These are phyloP conservation scores for Rhododendron kiyosumense DNA, from an alignment of 148 eudicot genomes.

Conservation along the genomic window DNA sequence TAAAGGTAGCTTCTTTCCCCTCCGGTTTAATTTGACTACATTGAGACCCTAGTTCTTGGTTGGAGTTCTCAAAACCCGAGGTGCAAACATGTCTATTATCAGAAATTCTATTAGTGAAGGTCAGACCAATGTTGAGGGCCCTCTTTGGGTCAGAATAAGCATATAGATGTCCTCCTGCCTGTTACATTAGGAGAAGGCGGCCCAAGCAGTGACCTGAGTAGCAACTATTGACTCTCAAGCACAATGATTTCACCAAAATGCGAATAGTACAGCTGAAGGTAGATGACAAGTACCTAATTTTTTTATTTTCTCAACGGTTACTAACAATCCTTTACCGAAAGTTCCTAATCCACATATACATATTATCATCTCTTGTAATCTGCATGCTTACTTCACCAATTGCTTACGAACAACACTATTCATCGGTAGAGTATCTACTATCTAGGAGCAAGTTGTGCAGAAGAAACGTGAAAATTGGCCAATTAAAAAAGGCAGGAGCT, in stretches of 20 bases:
- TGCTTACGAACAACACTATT: background rate
- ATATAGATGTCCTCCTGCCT: background rate
- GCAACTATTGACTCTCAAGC: background rate
- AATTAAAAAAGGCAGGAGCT: background rate
- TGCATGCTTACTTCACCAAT: background rate
- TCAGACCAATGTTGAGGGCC: background rate
- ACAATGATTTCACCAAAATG: background rate
- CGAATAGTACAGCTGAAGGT: background rate
- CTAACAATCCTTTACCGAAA: background rate
- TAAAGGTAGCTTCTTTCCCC: background rate
- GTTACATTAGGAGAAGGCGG: background rate
- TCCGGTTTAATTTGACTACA: background rate
- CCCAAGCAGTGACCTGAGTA: background rate
- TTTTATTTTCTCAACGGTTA: background rate
- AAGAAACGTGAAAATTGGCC: background rate
- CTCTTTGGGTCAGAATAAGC: background rate
- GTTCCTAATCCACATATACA: no score
- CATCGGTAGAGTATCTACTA: background rate
- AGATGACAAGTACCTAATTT: background rate
- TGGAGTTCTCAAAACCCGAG: background rate
- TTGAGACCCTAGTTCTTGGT: background rate
- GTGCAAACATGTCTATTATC: background rate
- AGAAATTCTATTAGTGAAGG: background rate
- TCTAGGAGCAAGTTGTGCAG: background rate
- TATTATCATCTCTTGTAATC: background rate